Evolutionary conservation across 805 yeast species (phyloP).

Genomic region (Barnettozyma pratensis): DNA sequence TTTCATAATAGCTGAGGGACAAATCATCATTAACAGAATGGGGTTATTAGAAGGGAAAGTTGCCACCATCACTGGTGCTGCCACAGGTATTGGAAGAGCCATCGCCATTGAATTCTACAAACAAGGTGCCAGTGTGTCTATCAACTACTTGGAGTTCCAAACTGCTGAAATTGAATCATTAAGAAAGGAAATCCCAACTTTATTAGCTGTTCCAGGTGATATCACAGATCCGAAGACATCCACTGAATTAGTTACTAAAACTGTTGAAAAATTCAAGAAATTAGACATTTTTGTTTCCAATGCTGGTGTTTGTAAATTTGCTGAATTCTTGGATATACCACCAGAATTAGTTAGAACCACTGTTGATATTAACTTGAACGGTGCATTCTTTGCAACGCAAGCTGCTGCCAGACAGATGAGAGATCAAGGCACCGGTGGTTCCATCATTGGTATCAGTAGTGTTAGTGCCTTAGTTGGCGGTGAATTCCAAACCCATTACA

Average conservation of each 20-base stretch:
- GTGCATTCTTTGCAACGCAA: conserved; percentile 40
- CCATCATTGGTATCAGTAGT: conserved; percentile 39
- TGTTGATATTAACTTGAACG: conserved; percentile 37
- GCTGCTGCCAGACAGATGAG: conserved; percentile 43
- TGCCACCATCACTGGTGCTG: conserved; percentile 40
- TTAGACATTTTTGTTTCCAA: conserved; percentile 39
- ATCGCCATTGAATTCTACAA: conserved; percentile 37
- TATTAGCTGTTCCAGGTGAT: conserved; percentile 40
- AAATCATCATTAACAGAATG: neutral
- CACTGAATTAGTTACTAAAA: conserved; percentile 23
- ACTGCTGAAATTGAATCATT: conserved; percentile 15
- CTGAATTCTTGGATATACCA: conserved; percentile 36
- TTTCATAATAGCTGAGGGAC: too few species aligned
- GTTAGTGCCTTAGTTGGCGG: conserved; percentile 44
- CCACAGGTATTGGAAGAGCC: conserved; percentile 42
- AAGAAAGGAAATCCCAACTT: conserved; percentile 14
- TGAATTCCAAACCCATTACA: conserved; percentile 39
- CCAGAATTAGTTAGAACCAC: conserved; percentile 33
- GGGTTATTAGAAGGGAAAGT: conserved; percentile 29
- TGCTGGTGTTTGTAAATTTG: conserved; percentile 41
- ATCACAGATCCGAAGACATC: conserved; percentile 37
- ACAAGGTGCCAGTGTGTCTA: conserved; percentile 38
- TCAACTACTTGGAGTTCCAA: conserved; percentile 28
- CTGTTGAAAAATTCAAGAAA: conserved; percentile 35
- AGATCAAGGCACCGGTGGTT: conserved; percentile 41